Base-by-base conservation (phyloP, 164 flowering plant genomes). In the Saururus chinensis region DNA sequence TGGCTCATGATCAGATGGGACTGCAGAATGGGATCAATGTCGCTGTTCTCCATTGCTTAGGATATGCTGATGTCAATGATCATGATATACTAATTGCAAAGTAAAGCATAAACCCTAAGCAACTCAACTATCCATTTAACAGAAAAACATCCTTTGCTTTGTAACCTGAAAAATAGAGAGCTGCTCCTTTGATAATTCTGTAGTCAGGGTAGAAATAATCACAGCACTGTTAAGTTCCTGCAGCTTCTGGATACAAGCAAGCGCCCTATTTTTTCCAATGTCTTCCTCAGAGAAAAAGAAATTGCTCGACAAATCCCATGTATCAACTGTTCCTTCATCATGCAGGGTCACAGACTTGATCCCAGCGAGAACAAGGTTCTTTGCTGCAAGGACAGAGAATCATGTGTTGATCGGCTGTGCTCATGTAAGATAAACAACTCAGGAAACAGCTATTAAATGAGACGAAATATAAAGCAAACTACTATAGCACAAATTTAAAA, bases 301-400 rank as follows among this genome's bases (percentile, higher is more conserved):
- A 66, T 85, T 89, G 71, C 92, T 76, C 1, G 95, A 89, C 65
- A 89, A 62, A 70, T 89, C 95, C 95, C 96, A 89, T 65, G 87
- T 56, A 63, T 87, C 89, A 61, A 89, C 95, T 0, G 52, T 58
- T 30, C 84, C 85, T 70, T 85, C 92, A 71, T 89, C 96, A 64
- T 89, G 96, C 80, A 89, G 70, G 20, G 92, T 82, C 59, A 89
- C 89, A 57, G 95, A 87, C 71, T 87, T 89, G 30, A 89, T 92
- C 68, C 96, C 96, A 63, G 96, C 92, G 56, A 89, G 92, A 74
- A 89, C 67, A 48, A 89, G 84, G 53, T 89, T 89, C 74, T 89
- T 89, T 16, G 96, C 95, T 89, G 89, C 78, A 82, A 60, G 45
- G 41, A 62, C 42, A 19, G 71, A 54, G n/a, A 57, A 48, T 24